Evolutionary conservation across 805 yeast genomes (phyloP).

Genomic region (Clavispora carvajalis): DNA sequence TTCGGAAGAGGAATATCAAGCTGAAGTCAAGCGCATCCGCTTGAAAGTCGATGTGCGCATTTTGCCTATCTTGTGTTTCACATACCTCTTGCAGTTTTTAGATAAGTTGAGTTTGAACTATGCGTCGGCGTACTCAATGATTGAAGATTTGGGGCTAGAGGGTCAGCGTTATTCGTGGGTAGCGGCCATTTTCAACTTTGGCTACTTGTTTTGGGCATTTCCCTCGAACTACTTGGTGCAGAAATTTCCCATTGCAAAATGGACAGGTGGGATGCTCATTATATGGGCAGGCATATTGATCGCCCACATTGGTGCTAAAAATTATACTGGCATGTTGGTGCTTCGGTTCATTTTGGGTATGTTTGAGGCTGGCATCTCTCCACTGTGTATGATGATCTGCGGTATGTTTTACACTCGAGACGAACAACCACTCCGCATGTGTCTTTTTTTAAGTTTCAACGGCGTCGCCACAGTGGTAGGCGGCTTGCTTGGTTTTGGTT

Average conservation of each 20-base stretch:
- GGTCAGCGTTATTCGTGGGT: conserved; percentile 24
- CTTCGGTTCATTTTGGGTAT: conserved; percentile 30
- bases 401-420: conserved; percentile 27
- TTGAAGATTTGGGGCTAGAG: conserved; percentile 17
- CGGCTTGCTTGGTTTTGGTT: conserved; percentile 18
- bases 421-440: conserved; percentile 28
- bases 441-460: conserved; percentile 23
- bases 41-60: conserved; percentile 31
- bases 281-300: conserved; percentile 19
- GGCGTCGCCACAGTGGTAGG: conserved; percentile 19
- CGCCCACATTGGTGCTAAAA: conserved; percentile 27
- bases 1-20: conserved; percentile 22
- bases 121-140: conserved; percentile 19
- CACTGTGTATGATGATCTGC: conserved; percentile 30
- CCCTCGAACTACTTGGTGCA: conserved; percentile 20
- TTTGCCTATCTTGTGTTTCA: conserved; percentile 24
- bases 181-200: conserved; percentile 25
- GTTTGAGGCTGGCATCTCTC: conserved; percentile 31
- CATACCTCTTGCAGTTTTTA: conserved; percentile 22
- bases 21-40: conserved; percentile 18
- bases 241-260: conserved; percentile 8
- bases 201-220: conserved; percentile 17
- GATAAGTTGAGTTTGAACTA: conserved; percentile 23
- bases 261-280: conserved; percentile 5
- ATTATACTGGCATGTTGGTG: conserved; percentile 29